phyloP scores from a whole-genome alignment of 2,329 filamentous ascomycete genomes.

The Sclerotiophoma versabilis region DNA sequence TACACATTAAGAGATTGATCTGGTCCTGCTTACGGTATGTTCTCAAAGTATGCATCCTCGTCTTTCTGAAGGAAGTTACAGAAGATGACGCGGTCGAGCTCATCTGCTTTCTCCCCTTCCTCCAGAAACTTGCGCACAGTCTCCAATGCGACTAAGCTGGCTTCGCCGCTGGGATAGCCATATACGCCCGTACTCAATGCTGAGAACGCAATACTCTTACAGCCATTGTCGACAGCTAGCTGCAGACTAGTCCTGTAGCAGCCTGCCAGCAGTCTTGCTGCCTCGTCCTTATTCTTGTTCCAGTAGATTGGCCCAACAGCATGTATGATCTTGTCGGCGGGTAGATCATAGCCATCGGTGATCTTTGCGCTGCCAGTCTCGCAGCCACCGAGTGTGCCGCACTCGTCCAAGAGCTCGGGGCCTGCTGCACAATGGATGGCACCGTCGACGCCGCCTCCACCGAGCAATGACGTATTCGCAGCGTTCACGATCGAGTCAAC shows the following conservation, averaged over 20 bases:
- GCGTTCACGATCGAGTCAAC: conserved; percentile 92
- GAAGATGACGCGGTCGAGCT: conserved; percentile 79
- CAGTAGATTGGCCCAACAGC: conserved; percentile 85
- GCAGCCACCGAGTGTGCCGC: conserved; percentile 74
- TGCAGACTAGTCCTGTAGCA: conserved; percentile 78
- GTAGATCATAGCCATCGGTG: conserved; percentile 77
- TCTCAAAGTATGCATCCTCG: conserved; percentile 71
- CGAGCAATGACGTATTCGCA: conserved; percentile 78
- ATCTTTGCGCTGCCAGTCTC: conserved; percentile 82
- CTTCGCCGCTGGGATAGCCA: conserved; percentile 78
- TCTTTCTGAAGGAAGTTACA: conserved; percentile 85
- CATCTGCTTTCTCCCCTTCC: conserved; percentile 51
- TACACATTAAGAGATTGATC: accelerated
- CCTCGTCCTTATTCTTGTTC: conserved; percentile 47
- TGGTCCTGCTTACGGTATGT: conserved; percentile 71
- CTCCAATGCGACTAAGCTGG: conserved; percentile 74
- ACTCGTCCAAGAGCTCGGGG: conserved; percentile 71
- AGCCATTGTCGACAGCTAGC: conserved; percentile 71
- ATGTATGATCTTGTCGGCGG: conserved; percentile 83
- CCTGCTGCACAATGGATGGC: conserved; percentile 87
- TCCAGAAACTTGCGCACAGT: conserved; percentile 65
- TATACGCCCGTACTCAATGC: conserved; percentile 90
- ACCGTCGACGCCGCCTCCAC: conserved; percentile 82
- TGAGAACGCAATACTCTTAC: conserved; percentile 80
- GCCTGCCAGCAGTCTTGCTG: conserved; percentile 57